Conservation (phyloP, 2,329 filamentous ascomycete genomes). For the Alternaria triticimaculans region DNA sequence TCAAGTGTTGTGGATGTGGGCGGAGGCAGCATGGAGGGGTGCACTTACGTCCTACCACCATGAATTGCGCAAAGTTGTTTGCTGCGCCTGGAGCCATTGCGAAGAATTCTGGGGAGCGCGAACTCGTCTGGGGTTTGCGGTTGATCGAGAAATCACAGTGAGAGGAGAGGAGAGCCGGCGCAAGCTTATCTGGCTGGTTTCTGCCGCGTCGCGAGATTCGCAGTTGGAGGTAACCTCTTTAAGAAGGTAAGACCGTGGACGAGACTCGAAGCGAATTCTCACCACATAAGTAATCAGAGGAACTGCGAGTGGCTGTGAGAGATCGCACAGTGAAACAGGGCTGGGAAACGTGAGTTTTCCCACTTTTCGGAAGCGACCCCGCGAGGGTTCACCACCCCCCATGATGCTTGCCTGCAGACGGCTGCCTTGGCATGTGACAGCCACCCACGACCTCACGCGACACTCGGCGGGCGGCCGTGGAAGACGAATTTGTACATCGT, state of each 20-base stretch:
- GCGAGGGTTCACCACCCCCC: constrained; percentile 13
- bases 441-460: constrained; percentile 1
- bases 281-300: neutral
- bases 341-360: constrained; percentile 7
- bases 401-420: constrained; percentile 19
- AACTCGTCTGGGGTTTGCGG: constrained; percentile 14
- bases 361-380: constrained; percentile 22
- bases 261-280: constrained; percentile 14
- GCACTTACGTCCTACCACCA: constrained; percentile 90
- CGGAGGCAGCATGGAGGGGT: constrained; percentile 14
- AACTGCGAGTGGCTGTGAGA: neutral
- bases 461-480: neutral
- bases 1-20: constrained; percentile 3
- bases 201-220: constrained; percentile 20
- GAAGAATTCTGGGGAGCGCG: neutral
- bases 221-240: constrained; percentile 33
- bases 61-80: constrained; percentile 87
- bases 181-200: constrained; percentile 34
- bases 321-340: neutral
- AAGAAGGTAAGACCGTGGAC: constrained; percentile 33
- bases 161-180: constrained; percentile 23
- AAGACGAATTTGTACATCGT: neutral
- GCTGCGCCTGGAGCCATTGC: constrained; percentile 35
- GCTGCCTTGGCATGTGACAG: constrained; percentile 20
- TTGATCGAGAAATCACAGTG: constrained; percentile 5